These are phyloP conservation scores for Saturnispora kantuleensis DNA, from an alignment of 805 yeast species.

Conservation along the genomic window DNA sequence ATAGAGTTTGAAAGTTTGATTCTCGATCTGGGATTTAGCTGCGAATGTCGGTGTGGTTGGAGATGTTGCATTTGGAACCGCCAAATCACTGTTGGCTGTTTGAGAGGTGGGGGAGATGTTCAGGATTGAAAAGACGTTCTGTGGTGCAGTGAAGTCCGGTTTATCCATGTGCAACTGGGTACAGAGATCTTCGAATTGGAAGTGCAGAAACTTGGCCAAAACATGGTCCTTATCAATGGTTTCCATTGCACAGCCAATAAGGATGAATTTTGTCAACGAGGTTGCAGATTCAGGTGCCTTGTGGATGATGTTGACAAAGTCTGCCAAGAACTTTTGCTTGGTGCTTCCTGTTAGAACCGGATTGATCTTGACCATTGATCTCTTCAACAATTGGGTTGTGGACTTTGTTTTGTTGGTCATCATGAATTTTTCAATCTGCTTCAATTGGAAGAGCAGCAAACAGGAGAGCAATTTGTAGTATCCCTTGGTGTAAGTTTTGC, in stretches of 20 bases:
- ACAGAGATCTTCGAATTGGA: constrained; percentile 18
- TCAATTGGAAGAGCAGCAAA: constrained; percentile 27
- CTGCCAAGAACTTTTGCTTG: constrained; percentile 22
- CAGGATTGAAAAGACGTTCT: neutral
- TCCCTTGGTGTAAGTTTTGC: constrained; percentile 21
- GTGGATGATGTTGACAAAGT: constrained; percentile 16
- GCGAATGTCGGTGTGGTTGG: neutral
- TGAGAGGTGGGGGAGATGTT: constrained; percentile 9
- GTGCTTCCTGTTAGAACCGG: constrained; percentile 9
- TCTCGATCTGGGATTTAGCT: too few species aligned
- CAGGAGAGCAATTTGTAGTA: constrained; percentile 27
- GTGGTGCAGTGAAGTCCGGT: constrained; percentile 12
- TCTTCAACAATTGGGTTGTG: constrained; percentile 17
- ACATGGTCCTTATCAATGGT: constrained; percentile 19
- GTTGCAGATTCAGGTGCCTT: constrained; percentile 22
- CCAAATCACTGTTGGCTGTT: constrained; percentile 5
- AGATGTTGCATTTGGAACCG: neutral
- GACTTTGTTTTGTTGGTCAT: constrained; percentile 16
- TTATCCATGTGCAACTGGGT: constrained; percentile 24
- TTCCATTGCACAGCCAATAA: constrained; percentile 26
- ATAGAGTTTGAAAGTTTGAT: neutral
- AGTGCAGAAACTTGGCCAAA: constrained; percentile 22
- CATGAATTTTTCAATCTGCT: constrained; percentile 21
- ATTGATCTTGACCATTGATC: constrained; percentile 16
- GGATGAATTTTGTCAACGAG: constrained; percentile 25